These are phyloP conservation scores for Rhodotorula glutinis DNA, from an alignment of 1,284 basidiomycete genomes.

Conservation along the genomic window DNA sequence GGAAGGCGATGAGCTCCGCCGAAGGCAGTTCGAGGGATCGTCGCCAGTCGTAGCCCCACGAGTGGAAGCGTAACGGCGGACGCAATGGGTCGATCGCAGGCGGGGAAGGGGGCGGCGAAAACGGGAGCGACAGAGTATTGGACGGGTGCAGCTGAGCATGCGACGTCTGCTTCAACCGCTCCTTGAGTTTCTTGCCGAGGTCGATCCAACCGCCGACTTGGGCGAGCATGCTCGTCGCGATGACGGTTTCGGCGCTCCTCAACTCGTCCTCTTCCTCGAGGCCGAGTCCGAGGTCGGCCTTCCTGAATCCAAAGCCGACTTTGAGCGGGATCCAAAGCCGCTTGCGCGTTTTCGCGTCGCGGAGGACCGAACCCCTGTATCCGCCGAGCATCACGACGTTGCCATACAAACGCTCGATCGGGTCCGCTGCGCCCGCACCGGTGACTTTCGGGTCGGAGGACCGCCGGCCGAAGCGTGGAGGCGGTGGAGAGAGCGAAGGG, in stretches of 20 bases:
- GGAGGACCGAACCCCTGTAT: conserved; percentile 46
- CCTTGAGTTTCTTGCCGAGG: conserved; percentile 44
- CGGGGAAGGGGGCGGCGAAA: background rate
- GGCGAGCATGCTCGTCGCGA: conserved; percentile 43
- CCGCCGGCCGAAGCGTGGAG: background rate
- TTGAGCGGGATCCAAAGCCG: conserved; percentile 47
- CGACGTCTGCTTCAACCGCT: conserved; percentile 20
- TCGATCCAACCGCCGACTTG: conserved; percentile 45
- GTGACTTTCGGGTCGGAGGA: background rate
- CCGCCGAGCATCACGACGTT: conserved; percentile 48
- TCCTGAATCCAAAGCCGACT: conserved; percentile 44
- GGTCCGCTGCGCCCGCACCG: conserved; percentile 8
- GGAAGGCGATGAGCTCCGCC: conserved; percentile 21
- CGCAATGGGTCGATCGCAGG: background rate
- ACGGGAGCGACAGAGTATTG: conserved; percentile 4
- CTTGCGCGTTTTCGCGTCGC: conserved; percentile 43
- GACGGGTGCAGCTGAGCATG: background rate
- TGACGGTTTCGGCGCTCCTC: conserved; percentile 43
- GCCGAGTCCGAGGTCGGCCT: conserved; percentile 45
- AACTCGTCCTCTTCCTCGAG: conserved; percentile 39
- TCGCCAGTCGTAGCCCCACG: conserved; percentile 48
- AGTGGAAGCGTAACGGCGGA: conserved; percentile 38
- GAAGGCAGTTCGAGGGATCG: conserved; percentile 34
- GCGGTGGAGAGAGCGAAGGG: background rate
- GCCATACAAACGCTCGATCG: conserved; percentile 44